Evolutionary conservation across 345 rosid species (phyloP), one percentile per base, ranked within the genome.

Genomic region (Nasturtium officinale): DNA sequence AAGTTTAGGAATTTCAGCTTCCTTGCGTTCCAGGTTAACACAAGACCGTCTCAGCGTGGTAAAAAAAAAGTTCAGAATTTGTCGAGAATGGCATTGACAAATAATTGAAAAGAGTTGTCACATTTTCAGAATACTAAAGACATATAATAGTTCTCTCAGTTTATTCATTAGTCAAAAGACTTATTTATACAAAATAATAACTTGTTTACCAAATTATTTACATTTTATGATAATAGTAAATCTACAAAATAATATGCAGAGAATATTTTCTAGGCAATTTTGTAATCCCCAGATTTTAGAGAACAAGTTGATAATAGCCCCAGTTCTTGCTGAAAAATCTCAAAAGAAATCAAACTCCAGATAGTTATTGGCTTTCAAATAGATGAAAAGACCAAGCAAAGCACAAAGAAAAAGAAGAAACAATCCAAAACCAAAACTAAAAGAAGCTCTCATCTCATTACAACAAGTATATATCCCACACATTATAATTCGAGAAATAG

Each of bases 301-400:
- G 50, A 63, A 63, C 60, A 69, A 20, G 18, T 33, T 62, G 56
- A 76, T 43, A 46, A 76, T 54, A 61, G 7, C 28, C 20, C 68
- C 56, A 48, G 61, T 33, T 30, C 69, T 42, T 43, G 23, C 52
- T 46, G 65, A 55, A 46, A 54, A 21, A 37, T 26, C 20, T 80
- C 79, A 87, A 74, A 89, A 87, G 89, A 87, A 87, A 76, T 87
- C 97, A 42, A 87, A 87, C 50, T 91, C 89, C 69, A 87, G 79
- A 74, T 85, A 89, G 33, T 80, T 86, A 64, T 4, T 47, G 40
- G 40, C 12, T 35, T 35, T 9, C 40, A 35, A 35, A 35, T 35
- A 35, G 33, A 30, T 7, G 37, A 33, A 16, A 12, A 40, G 2
- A n/a, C 40, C 7, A 55, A n/a, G 6, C 61, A 43, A 61, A 61